Evolutionary conservation across 495 filamentous ascomycete species (phyloP).

Genomic region (Tuber magnatum): DNA sequence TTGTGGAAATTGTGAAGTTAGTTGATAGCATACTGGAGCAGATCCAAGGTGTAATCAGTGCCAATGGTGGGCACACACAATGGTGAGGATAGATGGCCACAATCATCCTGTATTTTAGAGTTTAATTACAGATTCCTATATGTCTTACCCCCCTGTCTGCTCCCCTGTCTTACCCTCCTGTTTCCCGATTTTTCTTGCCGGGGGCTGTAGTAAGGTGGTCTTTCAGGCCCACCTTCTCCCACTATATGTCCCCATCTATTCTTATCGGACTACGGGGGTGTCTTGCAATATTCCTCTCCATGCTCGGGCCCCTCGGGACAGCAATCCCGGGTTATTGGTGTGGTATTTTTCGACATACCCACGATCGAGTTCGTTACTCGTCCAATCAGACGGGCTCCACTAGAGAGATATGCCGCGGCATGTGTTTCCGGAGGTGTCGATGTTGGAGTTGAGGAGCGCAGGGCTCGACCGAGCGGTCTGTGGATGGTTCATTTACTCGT

Average conservation of each 20-base stretch:
- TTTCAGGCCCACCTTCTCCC: neutral
- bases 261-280: neutral
- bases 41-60: too few species aligned
- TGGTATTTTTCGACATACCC: neutral
- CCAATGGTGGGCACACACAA: too few species aligned
- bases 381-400: neutral
- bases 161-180: too few species aligned
- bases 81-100: too few species aligned
- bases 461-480: neutral
- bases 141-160: too few species aligned
- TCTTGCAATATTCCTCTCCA: neutral
- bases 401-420: neutral
- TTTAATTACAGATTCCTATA: too few species aligned
- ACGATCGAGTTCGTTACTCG: neutral
- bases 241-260: neutral
- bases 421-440: neutral
- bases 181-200: too few species aligned
- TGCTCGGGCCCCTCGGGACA: neutral
- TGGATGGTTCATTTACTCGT: too few species aligned
- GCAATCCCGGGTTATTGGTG: neutral
- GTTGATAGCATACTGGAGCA: too few species aligned
- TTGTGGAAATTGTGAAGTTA: too few species aligned
- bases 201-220: too few species aligned
- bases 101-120: too few species aligned
- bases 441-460: neutral